Conservation (phyloP, 306 rosid genomes). For the Acmispon strigosus region DNA sequence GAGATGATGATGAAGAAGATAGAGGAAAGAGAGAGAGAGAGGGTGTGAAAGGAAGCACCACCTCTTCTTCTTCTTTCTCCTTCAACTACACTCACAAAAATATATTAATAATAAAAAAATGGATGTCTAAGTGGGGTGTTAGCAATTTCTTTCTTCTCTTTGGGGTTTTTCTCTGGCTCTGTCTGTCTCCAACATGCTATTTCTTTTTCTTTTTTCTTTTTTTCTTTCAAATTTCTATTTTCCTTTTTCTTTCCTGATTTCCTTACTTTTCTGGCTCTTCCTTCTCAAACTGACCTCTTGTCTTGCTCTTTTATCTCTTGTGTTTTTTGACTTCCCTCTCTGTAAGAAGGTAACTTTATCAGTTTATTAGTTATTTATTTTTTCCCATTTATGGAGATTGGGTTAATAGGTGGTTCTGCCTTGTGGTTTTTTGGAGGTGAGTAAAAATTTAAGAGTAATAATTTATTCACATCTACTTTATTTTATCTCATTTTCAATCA, state of each 20-base stretch:
- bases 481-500: too few relatives aligned
- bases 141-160: slow-evolving; percentile 10
- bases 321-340: background rate
- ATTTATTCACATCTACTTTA: too few relatives aligned
- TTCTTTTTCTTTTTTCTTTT: background rate
- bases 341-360: background rate
- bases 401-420: background rate
- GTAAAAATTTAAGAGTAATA: too few relatives aligned
- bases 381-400: background rate
- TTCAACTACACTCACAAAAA: slow-evolving; percentile 25
- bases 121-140: background rate
- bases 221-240: background rate
- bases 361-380: background rate
- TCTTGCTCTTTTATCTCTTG: background rate
- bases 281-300: slow-evolving; percentile 29
- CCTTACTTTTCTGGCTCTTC: slow-evolving; percentile 19
- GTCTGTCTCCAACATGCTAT: slow-evolving; percentile 23
- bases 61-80: slow-evolving; percentile 36
- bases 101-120: background rate
- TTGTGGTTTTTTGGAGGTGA: background rate
- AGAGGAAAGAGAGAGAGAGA: slow-evolving; percentile 8
- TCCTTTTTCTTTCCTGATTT: slow-evolving; percentile 24
- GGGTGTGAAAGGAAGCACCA: slow-evolving; percentile 39
- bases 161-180: slow-evolving; percentile 27
- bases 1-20: background rate